Percentiles rank a stretch among this genome's conserved stretches.
Conservation (phyloP, 2,329 filamentous ascomycete species). For the Fonsecaea monophora region DNA sequence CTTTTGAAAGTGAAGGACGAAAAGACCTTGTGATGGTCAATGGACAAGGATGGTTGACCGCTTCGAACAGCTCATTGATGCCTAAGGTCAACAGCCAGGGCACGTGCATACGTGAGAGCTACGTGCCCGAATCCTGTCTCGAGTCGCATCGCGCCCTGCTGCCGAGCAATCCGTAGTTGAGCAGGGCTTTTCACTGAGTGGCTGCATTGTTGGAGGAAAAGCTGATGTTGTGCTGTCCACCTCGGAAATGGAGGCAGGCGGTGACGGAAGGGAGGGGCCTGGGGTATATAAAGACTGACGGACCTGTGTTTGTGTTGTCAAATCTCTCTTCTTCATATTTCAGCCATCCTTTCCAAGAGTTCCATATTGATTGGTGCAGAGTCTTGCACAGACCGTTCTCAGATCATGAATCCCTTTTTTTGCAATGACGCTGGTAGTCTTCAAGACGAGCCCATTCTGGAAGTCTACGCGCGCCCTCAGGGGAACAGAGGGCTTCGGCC, state of each 20-base stretch:
- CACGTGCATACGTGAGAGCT: conserved; percentile 8
- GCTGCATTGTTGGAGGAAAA: not conserved
- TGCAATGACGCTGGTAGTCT: not conserved
- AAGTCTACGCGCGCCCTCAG: not conserved
- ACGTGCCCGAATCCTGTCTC: conserved; percentile 5
- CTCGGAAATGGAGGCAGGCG: not conserved
- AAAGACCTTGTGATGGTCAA: not conserved
- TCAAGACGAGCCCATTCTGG: not conserved
- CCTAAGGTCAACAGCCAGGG: not conserved
- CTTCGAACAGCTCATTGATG: conserved; percentile 7
- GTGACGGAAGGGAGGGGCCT: not conserved
- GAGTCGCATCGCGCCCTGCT: not conserved
- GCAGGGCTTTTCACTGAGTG: not conserved
- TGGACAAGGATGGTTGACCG: conserved; percentile 5
- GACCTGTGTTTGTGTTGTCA: not conserved
- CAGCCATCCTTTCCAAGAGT: not conserved
- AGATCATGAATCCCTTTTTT: not conserved
- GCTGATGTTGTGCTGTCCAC: not conserved
- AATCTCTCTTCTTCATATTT: not conserved
- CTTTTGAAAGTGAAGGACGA: not conserved
- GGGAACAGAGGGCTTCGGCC: not conserved
- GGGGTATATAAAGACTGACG: not conserved
- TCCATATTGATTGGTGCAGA: not conserved
- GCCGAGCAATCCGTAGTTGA: not conserved
- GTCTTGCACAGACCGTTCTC: not conserved